Evolutionary conservation across 1,139 yeast genomes (phyloP).

Genomic region (Hansenula sp.): DNA sequence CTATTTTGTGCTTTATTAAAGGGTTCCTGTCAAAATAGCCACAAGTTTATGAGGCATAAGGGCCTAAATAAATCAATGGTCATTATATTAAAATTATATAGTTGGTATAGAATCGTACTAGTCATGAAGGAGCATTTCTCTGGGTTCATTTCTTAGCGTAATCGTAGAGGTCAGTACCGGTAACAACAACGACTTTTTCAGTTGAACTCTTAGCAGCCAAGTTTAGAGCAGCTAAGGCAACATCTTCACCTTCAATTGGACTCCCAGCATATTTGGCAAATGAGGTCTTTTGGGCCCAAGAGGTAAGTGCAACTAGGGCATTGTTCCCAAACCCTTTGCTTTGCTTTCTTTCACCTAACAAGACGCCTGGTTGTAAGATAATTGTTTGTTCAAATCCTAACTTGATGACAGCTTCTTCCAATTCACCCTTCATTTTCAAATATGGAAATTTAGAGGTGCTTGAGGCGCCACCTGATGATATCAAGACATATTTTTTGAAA

Average conservation of each 20-base stretch:
- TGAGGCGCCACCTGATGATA: conserved; percentile 60
- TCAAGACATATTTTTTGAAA: conserved; percentile 56
- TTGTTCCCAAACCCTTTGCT: conserved; percentile 30
- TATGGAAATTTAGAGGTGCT: conserved; percentile 53
- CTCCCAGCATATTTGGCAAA: conserved; percentile 7
- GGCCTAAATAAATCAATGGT: neutral
- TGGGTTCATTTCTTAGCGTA: conserved; percentile 2
- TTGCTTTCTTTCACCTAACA: conserved; percentile 56
- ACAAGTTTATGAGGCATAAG: neutral
- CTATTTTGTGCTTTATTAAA: too few species aligned
- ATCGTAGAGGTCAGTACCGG: conserved; percentile 14
- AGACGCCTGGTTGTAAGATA: conserved; percentile 66
- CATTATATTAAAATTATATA: too few species aligned
- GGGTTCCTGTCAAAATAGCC: too few species aligned
- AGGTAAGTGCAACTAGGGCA: conserved; percentile 4
- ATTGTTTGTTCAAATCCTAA: conserved; percentile 64
- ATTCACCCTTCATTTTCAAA: conserved; percentile 55
- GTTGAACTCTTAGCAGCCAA: conserved; percentile 8
- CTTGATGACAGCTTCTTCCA: conserved; percentile 55
- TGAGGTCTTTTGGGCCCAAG: conserved; percentile 8
- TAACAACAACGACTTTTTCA: conserved; percentile 14
- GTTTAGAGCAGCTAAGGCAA: conserved; percentile 20
- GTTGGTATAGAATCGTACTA: too few species aligned
- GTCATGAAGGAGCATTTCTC: too few species aligned
- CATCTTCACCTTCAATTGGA: conserved; percentile 22